Conservation (phyloP, 2,329 filamentous ascomycete genomes). For the Xylariaceae sp. region DNA sequence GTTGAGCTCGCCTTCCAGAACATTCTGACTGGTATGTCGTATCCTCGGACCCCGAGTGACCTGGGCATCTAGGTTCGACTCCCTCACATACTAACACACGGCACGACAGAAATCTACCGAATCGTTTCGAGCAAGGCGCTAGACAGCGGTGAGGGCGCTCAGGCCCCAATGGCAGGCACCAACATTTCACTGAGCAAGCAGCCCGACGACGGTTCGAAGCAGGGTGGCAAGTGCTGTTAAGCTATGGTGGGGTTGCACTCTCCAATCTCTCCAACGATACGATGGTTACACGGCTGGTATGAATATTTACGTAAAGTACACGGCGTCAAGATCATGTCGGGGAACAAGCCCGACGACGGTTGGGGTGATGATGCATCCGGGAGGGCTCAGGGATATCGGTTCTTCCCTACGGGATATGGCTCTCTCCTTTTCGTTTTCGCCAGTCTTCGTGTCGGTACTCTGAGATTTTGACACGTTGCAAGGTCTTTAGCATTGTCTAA, state of each 20-base stretch:
- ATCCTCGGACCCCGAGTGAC: conserved; percentile 4
- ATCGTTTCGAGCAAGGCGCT: conserved; percentile 98
- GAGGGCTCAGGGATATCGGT: conserved; percentile 19
- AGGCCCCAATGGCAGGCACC: conserved; percentile 74
- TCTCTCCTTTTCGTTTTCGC: conserved; percentile 17
- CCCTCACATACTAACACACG: conserved; percentile 6
- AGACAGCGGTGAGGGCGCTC: conserved; percentile 78
- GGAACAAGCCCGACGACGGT: conserved; percentile 6
- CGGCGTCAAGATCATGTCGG: conserved; percentile 26
- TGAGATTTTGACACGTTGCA: conserved; percentile 18
- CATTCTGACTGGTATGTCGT: conserved; percentile 85
- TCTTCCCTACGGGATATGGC: conserved; percentile 17
- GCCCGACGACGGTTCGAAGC: conserved; percentile 68
- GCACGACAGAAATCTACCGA: conserved; percentile 83
- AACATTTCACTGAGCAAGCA: conserved; percentile 87
- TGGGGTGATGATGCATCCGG: conserved; percentile 23
- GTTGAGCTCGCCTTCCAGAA: conserved; percentile 99
- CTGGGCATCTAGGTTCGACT: conserved; percentile 1
- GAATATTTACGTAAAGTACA: conserved; percentile 30
- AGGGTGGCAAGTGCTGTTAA: conserved; percentile 79
- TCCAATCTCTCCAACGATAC: neutral
- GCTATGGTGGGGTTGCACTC: too few relatives aligned
- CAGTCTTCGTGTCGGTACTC: conserved; percentile 14
- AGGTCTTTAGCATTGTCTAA: conserved; percentile 20
- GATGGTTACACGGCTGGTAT: conserved; percentile 28